These are phyloP conservation scores for Chenopodium quinoa DNA, from an alignment of 148 eudicot species.

Conservation along the genomic window DNA sequence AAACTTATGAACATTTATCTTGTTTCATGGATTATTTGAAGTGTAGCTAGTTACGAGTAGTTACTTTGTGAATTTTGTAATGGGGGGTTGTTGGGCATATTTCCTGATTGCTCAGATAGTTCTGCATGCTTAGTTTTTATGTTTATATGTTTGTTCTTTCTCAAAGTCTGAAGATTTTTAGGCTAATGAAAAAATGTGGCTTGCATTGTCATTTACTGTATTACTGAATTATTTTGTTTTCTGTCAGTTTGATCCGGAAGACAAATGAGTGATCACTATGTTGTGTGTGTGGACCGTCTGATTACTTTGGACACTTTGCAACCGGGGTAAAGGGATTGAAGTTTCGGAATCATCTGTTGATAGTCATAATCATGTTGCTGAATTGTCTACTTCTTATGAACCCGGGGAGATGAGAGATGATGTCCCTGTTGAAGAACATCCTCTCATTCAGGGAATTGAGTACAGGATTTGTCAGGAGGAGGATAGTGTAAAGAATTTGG, in stretches of 20 bases:
- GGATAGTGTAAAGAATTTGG: conserved; percentile 68
- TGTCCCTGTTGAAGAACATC: conserved; percentile 56
- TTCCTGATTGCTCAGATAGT: not conserved
- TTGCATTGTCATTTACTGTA: not conserved
- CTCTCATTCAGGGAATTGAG: conserved; percentile 58
- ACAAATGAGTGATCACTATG: conserved; percentile 62
- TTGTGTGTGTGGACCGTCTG: conserved; percentile 55
- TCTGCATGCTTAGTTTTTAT: not conserved
- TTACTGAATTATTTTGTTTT: conserved; percentile 13
- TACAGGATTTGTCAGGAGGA: conserved; percentile 95
- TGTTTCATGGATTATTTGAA: not conserved
- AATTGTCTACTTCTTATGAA: conserved; percentile 38
- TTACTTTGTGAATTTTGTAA: not conserved
- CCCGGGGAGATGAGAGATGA: conserved; percentile 31
- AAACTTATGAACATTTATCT: not conserved
- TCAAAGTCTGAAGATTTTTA: not conserved
- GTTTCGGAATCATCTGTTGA: conserved; percentile 36
- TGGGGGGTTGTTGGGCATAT: not conserved
- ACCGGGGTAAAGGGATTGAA: conserved; percentile 36
- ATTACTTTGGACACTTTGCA: conserved; percentile 33
- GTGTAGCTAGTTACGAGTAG: too few relatives aligned
- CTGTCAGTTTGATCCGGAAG: conserved; percentile 19
- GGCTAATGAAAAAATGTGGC: not conserved
- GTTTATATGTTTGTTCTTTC: not conserved
- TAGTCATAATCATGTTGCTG: conserved; percentile 35